Percentiles rank a stretch among this genome's conserved stretches.
Evolutionary conservation across 2,329 filamentous ascomycete species (phyloP).

Genomic region (Venturiaceae sp.): DNA sequence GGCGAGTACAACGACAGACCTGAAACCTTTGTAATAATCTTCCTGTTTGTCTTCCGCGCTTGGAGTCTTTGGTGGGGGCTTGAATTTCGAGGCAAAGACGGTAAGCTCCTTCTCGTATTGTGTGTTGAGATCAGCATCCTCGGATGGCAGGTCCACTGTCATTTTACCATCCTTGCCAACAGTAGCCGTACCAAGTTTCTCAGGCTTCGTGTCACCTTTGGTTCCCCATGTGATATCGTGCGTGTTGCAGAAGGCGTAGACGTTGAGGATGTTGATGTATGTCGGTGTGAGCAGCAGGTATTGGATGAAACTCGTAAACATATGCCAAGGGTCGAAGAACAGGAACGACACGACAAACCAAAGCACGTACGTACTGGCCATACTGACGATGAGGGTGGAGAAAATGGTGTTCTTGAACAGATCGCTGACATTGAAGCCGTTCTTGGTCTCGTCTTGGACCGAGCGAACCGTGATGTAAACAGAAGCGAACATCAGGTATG

Average conservation of each 20-base stretch:
- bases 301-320: conserved; percentile 89
- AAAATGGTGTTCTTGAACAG: conserved; percentile 85
- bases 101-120: conserved; percentile 83
- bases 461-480: conserved; percentile 87
- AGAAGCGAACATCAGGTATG: conserved; percentile 91
- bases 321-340: conserved; percentile 98
- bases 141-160: conserved; percentile 74
- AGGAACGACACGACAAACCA: conserved; percentile 86
- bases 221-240: conserved; percentile 98
- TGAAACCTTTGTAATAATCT: conserved; percentile 96
- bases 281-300: conserved; percentile 92
- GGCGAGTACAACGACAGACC: conserved; percentile 79
- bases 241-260: conserved; percentile 97
- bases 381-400: conserved; percentile 85
- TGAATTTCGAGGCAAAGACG: conserved; percentile 64
- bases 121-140: conserved; percentile 89
- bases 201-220: conserved; percentile 93
- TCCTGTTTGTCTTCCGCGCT: conserved; percentile 72
- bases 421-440: conserved; percentile 58
- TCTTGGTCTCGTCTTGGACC: conserved; percentile 60
- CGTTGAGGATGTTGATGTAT: conserved; percentile 97
- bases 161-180: conserved; percentile 94
- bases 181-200: conserved; percentile 79
- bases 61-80: conserved; percentile 56
- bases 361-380: conserved; percentile 84